phyloP scores from a whole-genome alignment of 768 basidiomycete genomes.

The Lactifluus volemus region DNA sequence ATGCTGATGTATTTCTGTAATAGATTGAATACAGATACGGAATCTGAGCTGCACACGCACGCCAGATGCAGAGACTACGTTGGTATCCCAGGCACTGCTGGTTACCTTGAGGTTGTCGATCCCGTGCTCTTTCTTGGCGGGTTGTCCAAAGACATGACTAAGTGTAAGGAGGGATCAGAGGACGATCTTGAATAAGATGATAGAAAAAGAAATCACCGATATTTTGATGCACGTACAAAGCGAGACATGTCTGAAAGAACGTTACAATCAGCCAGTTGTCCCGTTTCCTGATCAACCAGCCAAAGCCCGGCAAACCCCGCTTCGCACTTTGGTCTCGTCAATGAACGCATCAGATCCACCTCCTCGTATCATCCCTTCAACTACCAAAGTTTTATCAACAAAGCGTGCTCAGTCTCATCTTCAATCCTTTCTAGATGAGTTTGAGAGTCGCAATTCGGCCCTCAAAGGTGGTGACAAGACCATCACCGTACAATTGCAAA shows the following conservation, averaged over 20 bases:
- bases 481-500: constrained; percentile 29
- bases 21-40: constrained; percentile 1
- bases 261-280: no score
- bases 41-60: constrained; percentile 35
- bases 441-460: constrained; percentile 25
- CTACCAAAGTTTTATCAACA: constrained; percentile 21
- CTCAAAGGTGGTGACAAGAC: constrained; percentile 29
- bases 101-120: constrained; percentile 81
- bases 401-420: constrained; percentile 24
- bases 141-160: constrained; percentile 89
- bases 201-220: constrained; percentile 46
- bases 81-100: constrained; percentile 93
- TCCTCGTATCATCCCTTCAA: constrained; percentile 4
- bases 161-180: background rate
- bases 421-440: constrained; percentile 26
- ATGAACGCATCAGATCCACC: constrained; percentile 22
- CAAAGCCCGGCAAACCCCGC: constrained; percentile 5
- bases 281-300: background rate
- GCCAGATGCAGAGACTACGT: constrained; percentile 76
- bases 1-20: constrained; percentile 61
- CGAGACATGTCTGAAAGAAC: constrained; percentile 51
- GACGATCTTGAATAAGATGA: constrained; percentile 2
- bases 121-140: constrained; percentile 75
- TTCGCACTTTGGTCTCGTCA: background rate
- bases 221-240: constrained; percentile 81